Evolutionary conservation across 768 basidiomycete species (phyloP), one percentile per base, ranked within the genome.

Genomic region (Kwoniella europaea): DNA sequence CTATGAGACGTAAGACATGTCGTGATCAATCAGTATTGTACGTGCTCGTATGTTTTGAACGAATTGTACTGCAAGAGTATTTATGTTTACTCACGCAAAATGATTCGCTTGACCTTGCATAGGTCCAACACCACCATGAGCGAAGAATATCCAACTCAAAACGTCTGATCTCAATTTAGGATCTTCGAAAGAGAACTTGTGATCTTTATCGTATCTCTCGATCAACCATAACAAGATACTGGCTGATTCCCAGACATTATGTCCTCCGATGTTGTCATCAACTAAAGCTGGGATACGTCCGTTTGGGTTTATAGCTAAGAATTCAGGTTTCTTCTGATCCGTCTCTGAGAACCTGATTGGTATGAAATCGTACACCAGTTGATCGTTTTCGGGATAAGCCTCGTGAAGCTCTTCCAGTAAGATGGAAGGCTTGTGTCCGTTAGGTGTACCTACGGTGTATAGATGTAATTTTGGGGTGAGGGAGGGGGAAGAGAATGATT

Each of bases 61-160:
- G n/a, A n/a, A n/a, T n/a, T n/a, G n/a, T n/a, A n/a, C n/a, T n/a
- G n/a, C n/a, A n/a, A n/a, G n/a, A n/a, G n/a, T n/a, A n/a, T n/a
- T n/a, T n/a, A n/a, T n/a, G n/a, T n/a, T n/a, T n/a, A n/a, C n/a
- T n/a, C n/a, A n/a, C n/a, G n/a, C n/a, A n/a, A n/a, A n/a, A 84
- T 92, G 91, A 79, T 89, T 88, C 12, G 91, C 90, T 88, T 77
- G 65, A 18, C 91, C 91, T 85, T 93, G 91, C 91, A 93, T 94
- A n/a, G 92, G 92, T 29, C 91, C 92, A 24, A 84, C 73, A 74
- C 77, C 74, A 64, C 84, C 82, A 53, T 83, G 80, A 7, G 89
- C 87, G 74, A 93, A 94, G 85, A 93, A 92, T 63, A 94, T 89
- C 94, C 92, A 95, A 78, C 92, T 92, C 24, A 92, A 77, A 85